A percentile compares a stretch with the other conserved stretches of the same genome.
Evolutionary conservation across 805 yeast species (phyloP).

Genomic region (Metschnikowia noctiluminum): DNA sequence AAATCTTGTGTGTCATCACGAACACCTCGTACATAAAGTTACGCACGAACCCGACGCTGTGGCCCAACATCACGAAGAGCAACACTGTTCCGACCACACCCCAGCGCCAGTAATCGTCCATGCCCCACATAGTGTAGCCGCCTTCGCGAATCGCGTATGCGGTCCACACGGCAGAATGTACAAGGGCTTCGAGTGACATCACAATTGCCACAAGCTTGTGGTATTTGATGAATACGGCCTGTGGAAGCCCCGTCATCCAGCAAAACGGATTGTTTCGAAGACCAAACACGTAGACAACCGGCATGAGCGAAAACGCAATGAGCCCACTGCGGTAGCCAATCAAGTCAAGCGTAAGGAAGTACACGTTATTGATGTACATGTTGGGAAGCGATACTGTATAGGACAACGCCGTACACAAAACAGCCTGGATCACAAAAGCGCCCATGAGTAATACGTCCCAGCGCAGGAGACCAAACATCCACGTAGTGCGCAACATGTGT

Average conservation of each 20-base stretch:
- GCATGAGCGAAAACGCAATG: constrained; percentile 19
- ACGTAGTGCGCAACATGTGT: constrained; percentile 7
- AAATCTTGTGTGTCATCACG: constrained; percentile 13
- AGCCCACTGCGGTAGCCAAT: constrained; percentile 18
- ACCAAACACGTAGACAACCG: constrained; percentile 17
- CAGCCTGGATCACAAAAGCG: constrained; percentile 12
- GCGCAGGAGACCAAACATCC: constrained; percentile 9
- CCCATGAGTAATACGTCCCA: constrained; percentile 11
- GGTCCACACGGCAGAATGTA: constrained; percentile 19
- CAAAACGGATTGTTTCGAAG: constrained; percentile 19
- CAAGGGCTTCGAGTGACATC: constrained; percentile 16
- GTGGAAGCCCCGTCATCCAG: constrained; percentile 16
- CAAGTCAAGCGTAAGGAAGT: constrained; percentile 18
- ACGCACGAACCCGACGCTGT: constrained; percentile 13
- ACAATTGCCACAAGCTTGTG: constrained; percentile 17
- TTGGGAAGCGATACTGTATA: constrained; percentile 18
- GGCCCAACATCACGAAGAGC: constrained; percentile 16
- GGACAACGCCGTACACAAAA: constrained; percentile 15
- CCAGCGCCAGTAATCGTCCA: constrained; percentile 19
- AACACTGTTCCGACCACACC: constrained; percentile 16
- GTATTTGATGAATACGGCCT: constrained; percentile 13
- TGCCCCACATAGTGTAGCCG: constrained; percentile 13
- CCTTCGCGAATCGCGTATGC: constrained; percentile 15
- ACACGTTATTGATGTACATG: constrained; percentile 12
- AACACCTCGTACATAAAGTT: constrained; percentile 16